Evolutionary conservation across 805 yeast genomes (phyloP), one percentile per base, ranked within the genome.

Genomic region (Lipomyces starkeyi): DNA sequence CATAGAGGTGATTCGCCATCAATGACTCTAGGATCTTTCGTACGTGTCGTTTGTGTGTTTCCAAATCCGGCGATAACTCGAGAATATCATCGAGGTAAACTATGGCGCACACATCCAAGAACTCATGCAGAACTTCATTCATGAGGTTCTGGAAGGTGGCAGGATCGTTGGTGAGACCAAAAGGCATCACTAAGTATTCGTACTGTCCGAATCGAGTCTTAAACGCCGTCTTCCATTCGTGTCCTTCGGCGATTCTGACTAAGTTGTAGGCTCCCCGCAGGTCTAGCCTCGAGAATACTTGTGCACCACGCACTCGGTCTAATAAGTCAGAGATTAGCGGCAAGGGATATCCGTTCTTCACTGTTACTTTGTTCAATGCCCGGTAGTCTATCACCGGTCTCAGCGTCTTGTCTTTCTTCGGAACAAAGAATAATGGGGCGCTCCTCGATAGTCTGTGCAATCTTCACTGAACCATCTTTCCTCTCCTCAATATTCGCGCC

Each of bases 101-200:
- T 11, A 73, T 49, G 5, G 52, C 59, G n/a, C 22, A 54, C 4
- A 61, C 65, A 9, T 61, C 63, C 1, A 73, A 59, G 47, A 35
- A 63, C 13, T 67, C 64, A 6, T 56, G 57, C 9, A 69, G 52
- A 5, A 69, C 57, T 11, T 56, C 56, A 56, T 69, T 65, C 62
- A 67, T 64, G 22, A 64, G 49, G 8, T 58, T 14, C 40, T 75
- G 78, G 60, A 77, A 76, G 6, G 73, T 65, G 1, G 75, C 73
- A 0, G 78, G 77, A 0, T 76, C 78, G 61, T 73, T 75, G 20
- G 67, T 37, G 56, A 74, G 62, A 0, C 78, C 78, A 63, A 76
- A 75, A 0, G 77, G 78, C 76, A 76, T 74, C 3, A 73, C 77
- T 2, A 37, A 59, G 68, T 70, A 76, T 58, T 76, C 72, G 60